These are phyloP conservation scores for Erysimum pusillum DNA, from an alignment of 441 rosid genomes.

Conservation along the genomic window DNA sequence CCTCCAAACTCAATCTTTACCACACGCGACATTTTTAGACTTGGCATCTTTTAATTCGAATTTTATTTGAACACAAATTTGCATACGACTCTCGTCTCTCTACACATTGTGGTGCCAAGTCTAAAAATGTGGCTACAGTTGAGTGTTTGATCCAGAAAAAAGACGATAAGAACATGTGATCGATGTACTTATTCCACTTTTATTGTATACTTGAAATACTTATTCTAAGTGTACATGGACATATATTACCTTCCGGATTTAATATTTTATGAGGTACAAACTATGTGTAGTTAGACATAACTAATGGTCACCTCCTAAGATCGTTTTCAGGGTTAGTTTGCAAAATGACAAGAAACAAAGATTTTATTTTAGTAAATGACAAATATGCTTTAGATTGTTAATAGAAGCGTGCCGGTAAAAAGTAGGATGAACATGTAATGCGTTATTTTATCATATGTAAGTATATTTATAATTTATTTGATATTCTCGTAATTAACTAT, in stretches of 20 bases:
- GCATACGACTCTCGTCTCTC: slow-evolving; percentile 24
- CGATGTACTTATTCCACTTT: not conserved
- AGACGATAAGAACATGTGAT: slow-evolving; percentile 32
- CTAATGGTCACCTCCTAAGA: not conserved
- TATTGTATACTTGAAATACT: not conserved
- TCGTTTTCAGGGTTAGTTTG: not conserved
- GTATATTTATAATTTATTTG: no score
- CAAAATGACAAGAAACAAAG: not conserved
- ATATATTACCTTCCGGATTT: slow-evolving; percentile 2
- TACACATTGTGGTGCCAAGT: not conserved
- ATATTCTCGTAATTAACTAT: not conserved
- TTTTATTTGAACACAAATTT: slow-evolving; percentile 28
- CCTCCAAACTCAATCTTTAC: slow-evolving; percentile 40
- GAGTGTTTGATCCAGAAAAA: slow-evolving; percentile 23
- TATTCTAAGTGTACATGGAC: not conserved
- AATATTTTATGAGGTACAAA: not conserved
- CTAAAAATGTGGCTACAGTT: slow-evolving; percentile 22
- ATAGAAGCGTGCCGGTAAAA: not conserved
- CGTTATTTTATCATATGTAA: not conserved
- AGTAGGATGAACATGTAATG: not conserved
- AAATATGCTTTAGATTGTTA: not conserved
- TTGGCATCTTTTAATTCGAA: slow-evolving; percentile 25
- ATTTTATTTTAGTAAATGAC: not conserved
- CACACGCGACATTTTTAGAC: slow-evolving; percentile 31
- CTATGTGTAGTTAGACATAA: not conserved